These are phyloP conservation scores for Anaeramoeba flamelloides DNA, from an alignment of 78 protist species.

Conservation along the genomic window DNA sequence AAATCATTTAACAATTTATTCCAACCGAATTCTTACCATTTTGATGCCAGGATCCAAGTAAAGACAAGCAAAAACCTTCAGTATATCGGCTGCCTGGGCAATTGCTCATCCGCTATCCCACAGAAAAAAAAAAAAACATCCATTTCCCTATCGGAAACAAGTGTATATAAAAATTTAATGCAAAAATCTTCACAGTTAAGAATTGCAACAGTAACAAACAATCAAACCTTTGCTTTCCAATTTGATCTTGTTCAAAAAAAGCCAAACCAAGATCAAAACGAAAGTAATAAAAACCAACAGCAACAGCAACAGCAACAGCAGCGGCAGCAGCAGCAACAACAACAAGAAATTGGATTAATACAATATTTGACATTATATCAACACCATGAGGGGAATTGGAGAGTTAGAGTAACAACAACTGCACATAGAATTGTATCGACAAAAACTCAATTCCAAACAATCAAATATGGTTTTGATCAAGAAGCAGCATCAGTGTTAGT, in stretches of 20 bases:
- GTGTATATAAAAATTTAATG: not conserved
- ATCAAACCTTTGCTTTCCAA: not conserved
- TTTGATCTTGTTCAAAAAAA: not conserved
- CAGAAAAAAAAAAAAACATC: not conserved
- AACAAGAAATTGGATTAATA: not conserved
- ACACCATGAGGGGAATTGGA: not conserved
- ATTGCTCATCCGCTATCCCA: not conserved
- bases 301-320: too few relatives aligned
- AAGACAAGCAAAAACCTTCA: not conserved
- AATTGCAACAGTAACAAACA: not conserved
- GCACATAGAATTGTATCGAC: not conserved
- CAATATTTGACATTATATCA: slow-evolving; percentile 4
- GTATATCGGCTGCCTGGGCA: not conserved
- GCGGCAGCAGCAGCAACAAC: too few relatives aligned
- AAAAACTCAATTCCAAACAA: too few relatives aligned
- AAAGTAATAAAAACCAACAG: too few relatives aligned
- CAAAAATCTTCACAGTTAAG: too few relatives aligned
- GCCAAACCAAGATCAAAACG: not conserved
- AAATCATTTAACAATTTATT: not conserved
- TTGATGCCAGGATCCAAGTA: not conserved
- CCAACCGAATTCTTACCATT: too few relatives aligned
- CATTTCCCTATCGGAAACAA: slow-evolving; percentile 6
- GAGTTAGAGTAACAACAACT: slow-evolving; percentile 4
- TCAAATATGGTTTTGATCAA: slow-evolving; percentile 10
- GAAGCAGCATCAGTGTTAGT: slow-evolving; percentile 16